These are phyloP conservation scores for Citrullus amarus DNA, from an alignment of 306 rosid genomes.

Conservation along the genomic window DNA sequence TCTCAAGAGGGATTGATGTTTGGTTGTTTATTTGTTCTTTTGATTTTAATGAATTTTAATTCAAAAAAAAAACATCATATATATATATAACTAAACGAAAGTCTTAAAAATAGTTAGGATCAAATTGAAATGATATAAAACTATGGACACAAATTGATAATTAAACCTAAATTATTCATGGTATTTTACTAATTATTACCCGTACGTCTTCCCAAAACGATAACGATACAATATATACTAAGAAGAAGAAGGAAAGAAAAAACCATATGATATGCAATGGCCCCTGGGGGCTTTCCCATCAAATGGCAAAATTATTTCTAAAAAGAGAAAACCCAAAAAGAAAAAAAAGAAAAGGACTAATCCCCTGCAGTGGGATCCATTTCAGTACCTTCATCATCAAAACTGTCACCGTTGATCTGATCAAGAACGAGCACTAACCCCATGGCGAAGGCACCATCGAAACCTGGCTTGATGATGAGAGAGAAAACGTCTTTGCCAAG, in stretches of 20 bases:
- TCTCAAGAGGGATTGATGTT: too few species aligned
- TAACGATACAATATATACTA: not conserved
- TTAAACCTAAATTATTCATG: not conserved
- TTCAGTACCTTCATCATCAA: conserved; percentile 11
- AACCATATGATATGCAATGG: not conserved
- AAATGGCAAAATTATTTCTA: not conserved
- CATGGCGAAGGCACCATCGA: conserved; percentile 84
- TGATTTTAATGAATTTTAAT: too few species aligned
- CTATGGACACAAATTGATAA: not conserved
- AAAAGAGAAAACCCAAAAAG: not conserved
- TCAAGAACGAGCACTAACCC: conserved; percentile 72
- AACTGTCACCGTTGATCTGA: conserved; percentile 59
- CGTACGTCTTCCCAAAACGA: not conserved
- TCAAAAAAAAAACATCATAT: too few species aligned
- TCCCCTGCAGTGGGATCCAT: conserved; percentile 36
- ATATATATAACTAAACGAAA: too few species aligned
- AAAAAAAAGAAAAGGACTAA: not conserved
- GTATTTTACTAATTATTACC: not conserved
- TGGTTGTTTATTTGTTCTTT: too few species aligned
- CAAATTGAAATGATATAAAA: too few species aligned
- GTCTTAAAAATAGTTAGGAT: too few species aligned
- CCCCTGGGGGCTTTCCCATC: not conserved
- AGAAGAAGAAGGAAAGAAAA: not conserved
- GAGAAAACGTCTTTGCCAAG: conserved; percentile 88
- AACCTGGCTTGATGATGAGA: conserved; percentile 59